Base-by-base conservation (phyloP, 2,329 filamentous ascomycete genomes). In the Fusarium dlaminii region DNA sequence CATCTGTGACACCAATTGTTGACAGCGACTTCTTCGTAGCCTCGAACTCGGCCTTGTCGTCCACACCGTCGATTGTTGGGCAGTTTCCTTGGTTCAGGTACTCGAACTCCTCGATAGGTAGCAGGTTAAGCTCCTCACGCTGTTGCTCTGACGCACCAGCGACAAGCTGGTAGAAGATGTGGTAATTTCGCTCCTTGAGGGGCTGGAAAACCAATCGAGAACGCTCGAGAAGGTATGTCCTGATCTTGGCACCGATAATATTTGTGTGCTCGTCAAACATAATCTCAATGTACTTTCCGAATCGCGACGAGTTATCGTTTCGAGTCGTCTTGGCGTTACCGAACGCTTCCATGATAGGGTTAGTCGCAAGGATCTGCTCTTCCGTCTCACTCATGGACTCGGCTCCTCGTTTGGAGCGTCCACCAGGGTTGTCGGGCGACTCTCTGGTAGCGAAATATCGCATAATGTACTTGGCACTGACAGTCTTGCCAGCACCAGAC, bases 401-500 rank as follows among this genome's bases (percentile, higher is more conserved):
- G 78, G 91, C 87, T 70, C 94, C 94, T 80, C 89, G 89, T 84
- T 94, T 96, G 62, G 88, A 88, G 78, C 93, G 91, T 73, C 91
- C 92, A 55, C 93, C 92, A 22, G 94, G 92, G 81, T 95, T 94
- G 79, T 97, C 94, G 63, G 96, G 95, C 13, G 95, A 93, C 84
- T 98, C 96, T 89, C 96, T 92, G 48, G 96, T 99, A 72, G 96
- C 96, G 84, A 99, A 99, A 86, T 99, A 99, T 80, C 96, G 91
- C 96, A 99, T 99, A 82, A 99, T 98, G 85, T 99, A 98, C 86
- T 99, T 99, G 79, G 96, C 96, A 84, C 96, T 98, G 82, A 99
- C 96, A 10, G 96, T 99, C 87, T 99, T 99, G 80, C 96, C 96
- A 74, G 96, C 96, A 89, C 96, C 96, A 62, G 96, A 99, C 84